phyloP scores from a whole-genome alignment of 2,329 filamentous ascomycete species.

The Cytospora piceicola region DNA sequence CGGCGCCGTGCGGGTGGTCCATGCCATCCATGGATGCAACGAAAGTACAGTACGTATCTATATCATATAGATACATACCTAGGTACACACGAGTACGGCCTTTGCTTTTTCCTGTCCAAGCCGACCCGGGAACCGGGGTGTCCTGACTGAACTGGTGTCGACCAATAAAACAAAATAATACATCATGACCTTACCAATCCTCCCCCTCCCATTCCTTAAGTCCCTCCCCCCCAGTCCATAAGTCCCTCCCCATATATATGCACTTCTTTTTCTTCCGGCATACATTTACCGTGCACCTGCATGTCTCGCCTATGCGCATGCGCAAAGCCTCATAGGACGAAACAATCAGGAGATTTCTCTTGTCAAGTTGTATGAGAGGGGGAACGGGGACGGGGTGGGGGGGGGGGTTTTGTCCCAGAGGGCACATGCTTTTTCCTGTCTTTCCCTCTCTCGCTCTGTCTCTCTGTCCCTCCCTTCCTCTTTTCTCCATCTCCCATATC shows the following conservation, averaged over 20 bases:
- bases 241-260: background rate
- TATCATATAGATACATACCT: too few relatives aligned
- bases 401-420: background rate
- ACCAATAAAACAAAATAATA: too few relatives aligned
- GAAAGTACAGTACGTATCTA: too few relatives aligned
- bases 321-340: background rate
- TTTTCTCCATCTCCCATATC: background rate
- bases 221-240: background rate
- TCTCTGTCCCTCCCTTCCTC: background rate
- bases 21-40: too few relatives aligned
- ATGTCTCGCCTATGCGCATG: constrained; percentile 1
- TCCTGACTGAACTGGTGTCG: too few relatives aligned
- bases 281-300: background rate
- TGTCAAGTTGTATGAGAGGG: background rate
- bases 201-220: too few relatives aligned
- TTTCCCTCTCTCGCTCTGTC: background rate
- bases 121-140: too few relatives aligned
- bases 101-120: too few relatives aligned
- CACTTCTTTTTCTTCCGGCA: background rate
- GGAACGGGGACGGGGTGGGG: background rate
- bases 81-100: too few relatives aligned
- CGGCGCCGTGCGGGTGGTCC: too few relatives aligned
- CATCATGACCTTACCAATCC: too few relatives aligned
- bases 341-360: background rate
- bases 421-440: background rate